phyloP scores from a whole-genome alignment of 148 eudicot species.

The Silene latifolia region DNA sequence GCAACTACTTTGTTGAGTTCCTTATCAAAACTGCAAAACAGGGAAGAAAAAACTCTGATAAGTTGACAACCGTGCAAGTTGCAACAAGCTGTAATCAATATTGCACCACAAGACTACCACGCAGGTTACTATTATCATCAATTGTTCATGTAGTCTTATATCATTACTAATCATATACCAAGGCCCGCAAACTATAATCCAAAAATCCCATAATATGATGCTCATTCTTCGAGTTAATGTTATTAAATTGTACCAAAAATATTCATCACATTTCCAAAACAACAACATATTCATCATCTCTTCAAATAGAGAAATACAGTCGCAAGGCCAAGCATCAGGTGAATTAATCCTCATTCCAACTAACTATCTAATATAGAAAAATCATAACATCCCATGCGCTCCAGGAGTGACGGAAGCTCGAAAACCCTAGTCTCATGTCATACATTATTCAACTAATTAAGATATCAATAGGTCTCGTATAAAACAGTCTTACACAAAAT shows the following conservation, averaged over 20 bases:
- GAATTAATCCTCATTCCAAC: background rate
- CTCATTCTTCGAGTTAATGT: background rate
- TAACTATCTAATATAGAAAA: background rate
- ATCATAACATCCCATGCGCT: background rate
- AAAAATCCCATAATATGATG: background rate
- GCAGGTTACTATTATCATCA: background rate
- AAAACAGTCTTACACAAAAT: too few relatives aligned
- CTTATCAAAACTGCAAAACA: conserved; percentile 73
- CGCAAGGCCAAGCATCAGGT: background rate
- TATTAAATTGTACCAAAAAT: background rate
- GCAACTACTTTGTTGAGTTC: conserved; percentile 93
- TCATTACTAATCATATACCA: conserved; percentile 7
- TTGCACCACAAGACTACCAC: background rate
- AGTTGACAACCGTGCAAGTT: background rate
- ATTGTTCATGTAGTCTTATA: background rate
- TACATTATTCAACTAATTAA: background rate
- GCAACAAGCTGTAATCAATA: background rate
- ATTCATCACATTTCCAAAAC: conserved; percentile 5
- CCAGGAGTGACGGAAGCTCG: background rate
- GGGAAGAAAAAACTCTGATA: conserved; percentile 12
- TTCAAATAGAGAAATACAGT: background rate
- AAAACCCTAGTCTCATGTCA: background rate
- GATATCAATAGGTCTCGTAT: too few relatives aligned
- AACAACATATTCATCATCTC: background rate
- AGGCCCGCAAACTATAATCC: background rate